phyloP scores from a whole-genome alignment of 768 basidiomycete species.

The Pisolithus microcarpus region DNA sequence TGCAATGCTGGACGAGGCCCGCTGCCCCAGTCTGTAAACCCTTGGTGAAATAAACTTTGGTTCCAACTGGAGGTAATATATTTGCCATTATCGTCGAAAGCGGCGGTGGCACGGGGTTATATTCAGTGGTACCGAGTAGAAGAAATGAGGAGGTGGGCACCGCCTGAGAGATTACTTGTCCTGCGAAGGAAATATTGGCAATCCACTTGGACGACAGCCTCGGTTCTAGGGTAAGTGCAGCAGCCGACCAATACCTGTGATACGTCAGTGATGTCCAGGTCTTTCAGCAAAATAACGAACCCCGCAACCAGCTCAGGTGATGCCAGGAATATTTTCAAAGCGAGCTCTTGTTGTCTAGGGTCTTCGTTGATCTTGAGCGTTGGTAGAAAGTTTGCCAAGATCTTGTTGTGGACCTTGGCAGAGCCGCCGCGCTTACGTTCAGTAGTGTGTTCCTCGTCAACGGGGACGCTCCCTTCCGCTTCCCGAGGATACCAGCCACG shows the following conservation, averaged over 20 bases:
- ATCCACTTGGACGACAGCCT: conserved; percentile 89
- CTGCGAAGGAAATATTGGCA: conserved; percentile 78
- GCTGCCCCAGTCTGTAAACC: conserved; percentile 66
- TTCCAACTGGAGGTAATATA: conserved; percentile 65
- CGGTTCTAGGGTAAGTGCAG: conserved; percentile 71
- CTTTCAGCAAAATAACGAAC: conserved; percentile 32
- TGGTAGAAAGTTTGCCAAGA: conserved; percentile 68
- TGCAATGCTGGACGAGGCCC: conserved; percentile 75
- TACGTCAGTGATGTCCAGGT: conserved; percentile 8
- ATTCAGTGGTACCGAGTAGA: conserved; percentile 37
- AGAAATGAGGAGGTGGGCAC: conserved; percentile 60
- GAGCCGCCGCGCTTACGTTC: conserved; percentile 23
- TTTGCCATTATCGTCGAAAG: conserved; percentile 67
- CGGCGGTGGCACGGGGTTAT: conserved; percentile 70
- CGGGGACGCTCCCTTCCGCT: conserved; percentile 32
- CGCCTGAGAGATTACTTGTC: conserved; percentile 68
- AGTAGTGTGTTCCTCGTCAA: conserved; percentile 33
- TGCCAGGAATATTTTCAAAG: conserved; percentile 66
- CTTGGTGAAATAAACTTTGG: conserved; percentile 70
- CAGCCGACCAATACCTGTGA: conserved; percentile 63
- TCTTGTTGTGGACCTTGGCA: conserved; percentile 73
- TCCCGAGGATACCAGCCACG: conserved; percentile 87
- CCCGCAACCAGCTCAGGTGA: conserved; percentile 84
- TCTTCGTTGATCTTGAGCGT: conserved; percentile 86
- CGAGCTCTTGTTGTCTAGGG: conserved; percentile 75